phyloP scores from a whole-genome alignment of 495 filamentous ascomycete genomes.

The Lineolata rhizophorae region DNA sequence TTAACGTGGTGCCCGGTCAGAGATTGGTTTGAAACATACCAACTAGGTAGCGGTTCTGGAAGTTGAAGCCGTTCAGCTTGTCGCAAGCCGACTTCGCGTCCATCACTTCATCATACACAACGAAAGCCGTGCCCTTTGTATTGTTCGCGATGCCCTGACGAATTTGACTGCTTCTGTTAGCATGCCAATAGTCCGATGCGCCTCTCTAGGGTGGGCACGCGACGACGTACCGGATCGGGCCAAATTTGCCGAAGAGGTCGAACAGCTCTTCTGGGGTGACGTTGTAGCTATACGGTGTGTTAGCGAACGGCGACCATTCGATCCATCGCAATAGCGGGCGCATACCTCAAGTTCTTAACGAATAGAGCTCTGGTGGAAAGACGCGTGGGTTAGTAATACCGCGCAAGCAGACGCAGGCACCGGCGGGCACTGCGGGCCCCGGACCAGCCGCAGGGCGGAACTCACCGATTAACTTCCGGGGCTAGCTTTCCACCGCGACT shows the following conservation, averaged over 20 bases:
- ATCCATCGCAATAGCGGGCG: constrained; percentile 3
- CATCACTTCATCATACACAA: constrained; percentile 98
- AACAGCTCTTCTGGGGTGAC: constrained; percentile 86
- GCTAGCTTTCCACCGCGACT: constrained; percentile 73
- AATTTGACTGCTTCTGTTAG: constrained; percentile 71
- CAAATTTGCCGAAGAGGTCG: constrained; percentile 87
- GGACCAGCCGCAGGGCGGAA: constrained; percentile 10
- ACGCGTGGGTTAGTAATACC: constrained; percentile 2
- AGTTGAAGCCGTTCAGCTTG: constrained; percentile 99
- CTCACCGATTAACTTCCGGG: constrained; percentile 87
- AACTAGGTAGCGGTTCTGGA: constrained; percentile 97
- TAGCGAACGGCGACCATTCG: not conserved
- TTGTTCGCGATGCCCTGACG: constrained; percentile 93
- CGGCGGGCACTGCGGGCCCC: not conserved
- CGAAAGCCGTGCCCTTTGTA: constrained; percentile 95
- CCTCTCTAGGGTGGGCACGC: not conserved
- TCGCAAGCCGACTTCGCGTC: constrained; percentile 97
- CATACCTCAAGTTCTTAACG: constrained; percentile 91
- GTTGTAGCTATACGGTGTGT: constrained; percentile 49
- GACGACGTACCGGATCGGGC: constrained; percentile 59
- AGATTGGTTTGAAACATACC: constrained; percentile 33
- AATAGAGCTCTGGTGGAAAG: constrained; percentile 69
- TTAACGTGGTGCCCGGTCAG: constrained; percentile 2
- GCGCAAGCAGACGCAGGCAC: not conserved
- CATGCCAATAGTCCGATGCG: constrained; percentile 1